Percentiles rank a stretch among this genome's conserved stretches.
Evolutionary conservation across 805 yeast genomes (phyloP).

Genomic region (Metschnikowia amazonensis): DNA sequence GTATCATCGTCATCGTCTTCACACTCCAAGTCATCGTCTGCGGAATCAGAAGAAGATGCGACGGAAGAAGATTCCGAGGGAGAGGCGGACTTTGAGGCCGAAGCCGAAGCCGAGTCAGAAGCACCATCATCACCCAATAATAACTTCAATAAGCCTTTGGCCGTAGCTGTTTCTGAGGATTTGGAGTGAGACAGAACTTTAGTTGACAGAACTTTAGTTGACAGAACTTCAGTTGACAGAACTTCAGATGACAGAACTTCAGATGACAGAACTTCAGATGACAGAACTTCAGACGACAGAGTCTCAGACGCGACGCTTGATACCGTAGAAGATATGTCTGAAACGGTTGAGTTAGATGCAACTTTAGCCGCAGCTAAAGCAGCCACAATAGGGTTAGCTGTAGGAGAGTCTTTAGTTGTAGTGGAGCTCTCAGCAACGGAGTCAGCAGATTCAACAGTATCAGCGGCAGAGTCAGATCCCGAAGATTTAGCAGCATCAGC

Average conservation of each 20-base stretch:
- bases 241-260: too few species aligned
- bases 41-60: constrained; percentile 20
- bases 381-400: background rate
- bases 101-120: constrained; percentile 30
- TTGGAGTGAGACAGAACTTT: too few species aligned
- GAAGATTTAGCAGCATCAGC: background rate
- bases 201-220: too few species aligned
- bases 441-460: background rate
- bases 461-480: background rate
- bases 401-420: background rate
- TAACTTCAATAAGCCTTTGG: background rate
- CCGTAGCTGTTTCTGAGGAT: constrained; percentile 27
- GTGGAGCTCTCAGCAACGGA: background rate
- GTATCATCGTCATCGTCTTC: constrained; percentile 1
- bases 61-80: constrained; percentile 22
- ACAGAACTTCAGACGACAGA: too few species aligned
- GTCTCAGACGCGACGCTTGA: background rate
- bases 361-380: background rate
- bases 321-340: background rate
- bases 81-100: background rate
- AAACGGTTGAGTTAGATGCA: constrained; percentile 3
- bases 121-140: constrained; percentile 1
- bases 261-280: too few species aligned
- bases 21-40: constrained; percentile 6
- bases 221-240: too few species aligned